phyloP scores from a whole-genome alignment of 257 asterid species.

The Solanum ossicruentum region DNA sequence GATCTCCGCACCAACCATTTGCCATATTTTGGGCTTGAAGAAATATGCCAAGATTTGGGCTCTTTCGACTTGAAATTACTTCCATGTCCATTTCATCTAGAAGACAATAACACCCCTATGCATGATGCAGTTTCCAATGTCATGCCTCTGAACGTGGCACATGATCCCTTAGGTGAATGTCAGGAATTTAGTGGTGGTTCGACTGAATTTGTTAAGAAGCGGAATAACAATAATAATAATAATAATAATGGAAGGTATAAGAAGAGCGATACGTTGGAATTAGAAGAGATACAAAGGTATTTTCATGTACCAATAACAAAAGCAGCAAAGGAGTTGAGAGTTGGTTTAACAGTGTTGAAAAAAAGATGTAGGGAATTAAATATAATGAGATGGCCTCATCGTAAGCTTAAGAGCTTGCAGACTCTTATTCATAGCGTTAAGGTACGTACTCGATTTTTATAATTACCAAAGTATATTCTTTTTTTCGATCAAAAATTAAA shows the following conservation, averaged over 20 bases:
- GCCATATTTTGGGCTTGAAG: constrained; percentile 23
- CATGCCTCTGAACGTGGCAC: no score
- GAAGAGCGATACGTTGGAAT: constrained; percentile 22
- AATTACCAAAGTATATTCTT: no score
- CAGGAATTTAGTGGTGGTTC: background rate
- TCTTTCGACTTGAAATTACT: constrained; percentile 20
- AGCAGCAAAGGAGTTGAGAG: constrained; percentile 73
- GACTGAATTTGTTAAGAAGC: background rate
- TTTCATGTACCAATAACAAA: constrained; percentile 58
- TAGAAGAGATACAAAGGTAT: constrained; percentile 60
- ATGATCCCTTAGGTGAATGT: background rate
- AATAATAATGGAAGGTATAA: constrained; percentile 19
- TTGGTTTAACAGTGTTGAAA: constrained; percentile 71
- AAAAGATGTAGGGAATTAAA: constrained; percentile 70
- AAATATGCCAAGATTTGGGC: constrained; percentile 22
- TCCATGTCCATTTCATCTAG: constrained; percentile 1
- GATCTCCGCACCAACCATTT: background rate
- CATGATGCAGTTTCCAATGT: background rate
- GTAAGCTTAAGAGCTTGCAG: constrained; percentile 79
- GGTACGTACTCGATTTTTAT: constrained; percentile 13
- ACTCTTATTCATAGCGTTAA: constrained; percentile 66
- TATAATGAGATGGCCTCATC: constrained; percentile 75
- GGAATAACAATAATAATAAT: background rate
- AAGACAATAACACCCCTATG: background rate
- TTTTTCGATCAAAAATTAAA: no score